phyloP scores from a whole-genome alignment of 148 eudicot genomes.

The Persicaria maculosa region DNA sequence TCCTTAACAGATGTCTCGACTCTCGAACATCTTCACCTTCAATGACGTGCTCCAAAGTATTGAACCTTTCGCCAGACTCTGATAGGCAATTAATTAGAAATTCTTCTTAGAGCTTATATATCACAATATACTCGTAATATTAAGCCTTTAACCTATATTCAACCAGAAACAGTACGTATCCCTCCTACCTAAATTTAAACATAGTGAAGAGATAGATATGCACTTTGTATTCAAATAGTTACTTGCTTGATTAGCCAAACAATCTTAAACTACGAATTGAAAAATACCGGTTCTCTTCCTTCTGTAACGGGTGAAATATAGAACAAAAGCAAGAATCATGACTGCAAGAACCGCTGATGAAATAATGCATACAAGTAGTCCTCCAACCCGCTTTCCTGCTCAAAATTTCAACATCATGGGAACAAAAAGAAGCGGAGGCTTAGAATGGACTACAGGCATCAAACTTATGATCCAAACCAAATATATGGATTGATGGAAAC shows the following conservation, averaged over 20 bases:
- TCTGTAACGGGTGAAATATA: slow-evolving; percentile 26
- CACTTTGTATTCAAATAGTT: neutral
- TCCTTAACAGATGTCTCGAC: too few relatives aligned
- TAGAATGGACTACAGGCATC: neutral
- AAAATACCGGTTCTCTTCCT: slow-evolving; percentile 21
- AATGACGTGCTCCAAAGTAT: slow-evolving; percentile 21
- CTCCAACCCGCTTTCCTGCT: slow-evolving; percentile 38
- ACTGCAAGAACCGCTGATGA: slow-evolving; percentile 29
- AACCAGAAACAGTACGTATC: neutral
- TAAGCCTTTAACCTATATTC: too few relatives aligned
- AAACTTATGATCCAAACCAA: neutral
- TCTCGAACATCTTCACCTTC: slow-evolving; percentile 18
- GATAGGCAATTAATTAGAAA: neutral
- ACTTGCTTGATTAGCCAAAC: neutral
- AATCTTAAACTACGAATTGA: slow-evolving; percentile 15
- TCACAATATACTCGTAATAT: neutral
- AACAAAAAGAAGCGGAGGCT: neutral
- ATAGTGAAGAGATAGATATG: neutral
- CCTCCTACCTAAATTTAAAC: neutral
- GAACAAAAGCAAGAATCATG: slow-evolving; percentile 21
- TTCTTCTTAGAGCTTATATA: too few relatives aligned
- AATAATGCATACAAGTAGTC: slow-evolving; percentile 43
- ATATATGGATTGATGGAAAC: neutral
- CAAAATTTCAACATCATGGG: neutral
- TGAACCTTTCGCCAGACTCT: slow-evolving; percentile 15